These are phyloP conservation scores for Termitomyces sp. DNA, from an alignment of 768 basidiomycete genomes.

Conservation along the genomic window DNA sequence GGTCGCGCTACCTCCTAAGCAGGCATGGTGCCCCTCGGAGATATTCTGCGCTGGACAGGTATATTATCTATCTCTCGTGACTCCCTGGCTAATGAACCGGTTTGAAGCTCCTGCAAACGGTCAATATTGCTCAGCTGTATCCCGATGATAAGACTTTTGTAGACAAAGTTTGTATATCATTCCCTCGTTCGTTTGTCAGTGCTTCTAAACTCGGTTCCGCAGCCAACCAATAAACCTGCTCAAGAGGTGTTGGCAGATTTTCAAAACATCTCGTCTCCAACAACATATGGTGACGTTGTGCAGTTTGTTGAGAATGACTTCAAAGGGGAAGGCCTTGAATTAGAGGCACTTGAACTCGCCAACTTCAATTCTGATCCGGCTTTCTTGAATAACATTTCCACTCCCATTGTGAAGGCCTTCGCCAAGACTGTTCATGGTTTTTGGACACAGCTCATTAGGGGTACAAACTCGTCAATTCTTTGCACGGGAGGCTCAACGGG, in stretches of 20 bases:
- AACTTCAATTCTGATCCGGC: slow-evolving; percentile 60
- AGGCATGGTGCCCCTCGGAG: slow-evolving; percentile 68
- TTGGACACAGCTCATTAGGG: slow-evolving; percentile 77
- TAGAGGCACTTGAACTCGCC: slow-evolving; percentile 55
- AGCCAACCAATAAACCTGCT: slow-evolving; percentile 70
- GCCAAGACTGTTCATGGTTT: slow-evolving; percentile 76
- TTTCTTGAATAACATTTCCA: slow-evolving; percentile 66
- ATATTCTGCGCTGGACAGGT: slow-evolving; percentile 82
- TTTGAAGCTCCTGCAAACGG: slow-evolving; percentile 67
- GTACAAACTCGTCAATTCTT: slow-evolving; percentile 64
- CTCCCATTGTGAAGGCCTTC: slow-evolving; percentile 67
- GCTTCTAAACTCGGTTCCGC: slow-evolving; percentile 8
- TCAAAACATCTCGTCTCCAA: slow-evolving; percentile 34
- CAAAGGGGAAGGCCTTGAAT: slow-evolving; percentile 79
- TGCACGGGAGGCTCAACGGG: slow-evolving; percentile 45
- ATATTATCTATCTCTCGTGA: slow-evolving; percentile 19
- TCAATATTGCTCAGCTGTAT: slow-evolving; percentile 72
- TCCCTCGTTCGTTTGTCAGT: background rate
- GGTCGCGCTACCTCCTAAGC: slow-evolving; percentile 55
- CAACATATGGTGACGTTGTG: slow-evolving; percentile 62
- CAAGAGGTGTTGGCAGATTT: slow-evolving; percentile 72
- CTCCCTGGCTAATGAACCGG: background rate
- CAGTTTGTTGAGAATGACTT: slow-evolving; percentile 74
- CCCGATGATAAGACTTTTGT: slow-evolving; percentile 85
- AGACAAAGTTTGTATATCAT: slow-evolving; percentile 44